These are phyloP conservation scores for Ailanthus altissimus DNA, from an alignment of 345 rosid species.

Conservation along the genomic window DNA sequence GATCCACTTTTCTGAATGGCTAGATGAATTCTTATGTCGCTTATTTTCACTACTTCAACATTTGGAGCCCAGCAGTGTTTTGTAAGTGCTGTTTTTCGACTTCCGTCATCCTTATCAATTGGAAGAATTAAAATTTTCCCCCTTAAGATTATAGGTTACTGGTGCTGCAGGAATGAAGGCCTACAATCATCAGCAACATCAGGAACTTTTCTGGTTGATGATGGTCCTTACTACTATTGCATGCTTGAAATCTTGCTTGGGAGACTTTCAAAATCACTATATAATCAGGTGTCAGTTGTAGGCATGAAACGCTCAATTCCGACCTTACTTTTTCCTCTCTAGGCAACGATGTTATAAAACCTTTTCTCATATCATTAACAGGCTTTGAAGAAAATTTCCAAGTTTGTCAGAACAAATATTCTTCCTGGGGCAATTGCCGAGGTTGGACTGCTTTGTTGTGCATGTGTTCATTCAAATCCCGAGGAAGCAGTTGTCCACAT, in stretches of 20 bases:
- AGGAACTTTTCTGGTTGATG: slow-evolving; percentile 97
- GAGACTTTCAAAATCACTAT: slow-evolving; percentile 79
- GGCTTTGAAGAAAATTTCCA: slow-evolving; percentile 95
- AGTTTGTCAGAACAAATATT: slow-evolving; percentile 86
- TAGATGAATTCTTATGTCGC: slow-evolving; percentile 93
- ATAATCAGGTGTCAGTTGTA: slow-evolving; percentile 62
- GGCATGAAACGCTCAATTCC: slow-evolving; percentile 22
- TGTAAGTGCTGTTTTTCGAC: slow-evolving; percentile 55
- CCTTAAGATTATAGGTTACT: slow-evolving; percentile 13
- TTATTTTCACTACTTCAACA: slow-evolving; percentile 83
- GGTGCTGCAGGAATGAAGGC: slow-evolving; percentile 79
- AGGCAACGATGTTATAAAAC: slow-evolving; percentile 12
- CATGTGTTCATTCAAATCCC: slow-evolving; percentile 93
- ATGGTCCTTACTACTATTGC: slow-evolving; percentile 95
- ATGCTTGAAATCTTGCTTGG: slow-evolving; percentile 98
- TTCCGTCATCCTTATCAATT: neutral
- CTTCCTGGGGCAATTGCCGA: slow-evolving; percentile 99
- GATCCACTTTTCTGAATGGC: slow-evolving; percentile 90
- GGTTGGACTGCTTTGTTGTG: slow-evolving; percentile 98
- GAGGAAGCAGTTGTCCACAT: slow-evolving; percentile 84
- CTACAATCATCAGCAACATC: slow-evolving; percentile 85
- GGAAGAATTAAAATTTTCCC: neutral
- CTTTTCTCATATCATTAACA: slow-evolving; percentile 36
- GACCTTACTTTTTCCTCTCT: neutral
- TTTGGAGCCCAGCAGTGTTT: slow-evolving; percentile 86